Evolutionary conservation across 306 rosid genomes (phyloP), one percentile per base, ranked within the genome.

Genomic region (Amphicarpaea edgeworthii): DNA sequence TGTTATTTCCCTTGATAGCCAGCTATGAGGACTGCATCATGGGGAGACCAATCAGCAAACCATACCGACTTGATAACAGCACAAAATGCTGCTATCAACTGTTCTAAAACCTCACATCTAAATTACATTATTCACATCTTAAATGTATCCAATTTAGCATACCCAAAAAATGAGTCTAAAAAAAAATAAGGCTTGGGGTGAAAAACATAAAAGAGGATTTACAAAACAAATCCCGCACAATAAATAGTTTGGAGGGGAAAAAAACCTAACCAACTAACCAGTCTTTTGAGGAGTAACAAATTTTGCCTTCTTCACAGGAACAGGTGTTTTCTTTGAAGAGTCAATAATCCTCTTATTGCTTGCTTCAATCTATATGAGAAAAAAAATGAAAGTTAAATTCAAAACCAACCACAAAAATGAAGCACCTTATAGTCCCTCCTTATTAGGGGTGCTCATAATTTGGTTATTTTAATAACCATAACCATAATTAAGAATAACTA

Each of bases 241-340:
- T 9, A 57, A 24, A 26, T 3, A 24, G 19, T 14, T 58, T 58
- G 64, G 40, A 58, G 1, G 30, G n/a, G 7, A 7, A 1, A 28
- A 6, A 14, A 15, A 59, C 17, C 8, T 3, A 57, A 28, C 37
- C 10, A 28, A 59, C 66, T 59, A 59, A 59, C 66, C 66, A 59
- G 66, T 28, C 66, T 59, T 59, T 12, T 59, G 66, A 30, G 66
- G 66, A 59, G 66, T 59, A 28, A 59, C 41, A 28, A 59, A 59
- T 28, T 59, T 59, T 59, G 66, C 6, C 41, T 59, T 59, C 42
- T 59, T 59, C 66, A 28, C 42, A 59, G 66, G 66, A 7, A 59
- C 42, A 15, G 41, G 20, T 28, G 42, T 59, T 59, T 30, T 59
- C 42, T 59, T 59, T 15, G 66, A 30, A 28, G 42, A 59, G 42